Evolutionary conservation across 139 green algal genomes (phyloP), one percentile per base, ranked within the genome.

Genomic region (Marvania coccoides): DNA sequence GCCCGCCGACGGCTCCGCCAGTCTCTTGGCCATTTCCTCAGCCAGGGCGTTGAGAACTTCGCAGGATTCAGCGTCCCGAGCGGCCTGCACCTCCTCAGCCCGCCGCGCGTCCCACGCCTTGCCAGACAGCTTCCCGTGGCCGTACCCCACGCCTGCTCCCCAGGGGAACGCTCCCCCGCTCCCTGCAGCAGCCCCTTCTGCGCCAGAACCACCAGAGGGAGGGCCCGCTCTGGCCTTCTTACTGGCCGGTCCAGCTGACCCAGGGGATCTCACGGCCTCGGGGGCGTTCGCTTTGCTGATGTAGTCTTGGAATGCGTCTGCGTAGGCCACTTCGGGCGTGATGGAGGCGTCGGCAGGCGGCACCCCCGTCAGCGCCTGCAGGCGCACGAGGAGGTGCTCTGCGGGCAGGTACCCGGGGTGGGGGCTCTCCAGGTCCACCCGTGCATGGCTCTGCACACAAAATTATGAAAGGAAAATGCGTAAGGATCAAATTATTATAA

Each of bases 141-240:
- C 85, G 64, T 85, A 91, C 3, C 85, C 85, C 1, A 75, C 85
- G 12, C 85, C 85, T 28, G 67, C 59, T 13, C 76, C 78, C 80
- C 83, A 89, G 19, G 19, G 29, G 34, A 33, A n/a, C 5, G 15
- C 8, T 33, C 19, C 34, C 26, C 15, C 54, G 12, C 29, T 59
- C 10, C 29, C 9, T 9, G 9, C 12, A 45, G 42, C 42, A 28
- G 19, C 42, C 19, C 19, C 19, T 51, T 19, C 42, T 51, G 19
- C 42, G 19, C 19, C 42, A 19, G 42, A 28, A 28, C 19, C 10
- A n/a, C 12, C 12, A 59, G 12, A 45, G 12, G 10, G 51, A 59
- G 12, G 12, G 12, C 51, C 51, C 9, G 12, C 51, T 45, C 51
- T 35, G 51, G 30, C 29, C 51, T 34, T 34, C 9, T 9, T 34